These are phyloP conservation scores for Mucor ambiguus DNA, from an alignment of 371 early-diverging fungal genomes.

Conservation along the genomic window DNA sequence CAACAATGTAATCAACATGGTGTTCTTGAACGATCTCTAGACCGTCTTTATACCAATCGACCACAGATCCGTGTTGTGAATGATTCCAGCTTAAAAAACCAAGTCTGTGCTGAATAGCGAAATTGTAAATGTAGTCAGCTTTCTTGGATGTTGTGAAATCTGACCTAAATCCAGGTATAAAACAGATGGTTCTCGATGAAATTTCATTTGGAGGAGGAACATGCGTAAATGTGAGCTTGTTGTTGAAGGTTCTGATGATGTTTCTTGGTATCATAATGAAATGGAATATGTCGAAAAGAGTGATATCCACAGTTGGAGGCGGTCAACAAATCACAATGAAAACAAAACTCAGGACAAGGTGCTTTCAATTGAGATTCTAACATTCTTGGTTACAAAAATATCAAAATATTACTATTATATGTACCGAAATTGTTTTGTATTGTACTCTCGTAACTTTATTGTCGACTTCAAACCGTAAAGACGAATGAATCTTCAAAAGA, in stretches of 20 bases:
- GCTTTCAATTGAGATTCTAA: background rate
- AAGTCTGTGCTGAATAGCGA: slow-evolving; percentile 12
- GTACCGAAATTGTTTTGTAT: too few relatives aligned
- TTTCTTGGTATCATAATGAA: slow-evolving; percentile 4
- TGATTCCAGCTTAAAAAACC: slow-evolving; percentile 47
- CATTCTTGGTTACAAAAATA: background rate
- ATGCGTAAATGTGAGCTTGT: background rate
- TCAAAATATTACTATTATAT: too few relatives aligned
- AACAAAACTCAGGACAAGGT: background rate
- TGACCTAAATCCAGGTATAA: slow-evolving; percentile 47
- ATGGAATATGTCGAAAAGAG: background rate
- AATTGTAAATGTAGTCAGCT: slow-evolving; percentile 23
- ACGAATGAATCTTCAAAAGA: too few relatives aligned
- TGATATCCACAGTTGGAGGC: background rate
- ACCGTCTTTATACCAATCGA: slow-evolving; percentile 32
- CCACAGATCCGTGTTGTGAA: slow-evolving; percentile 23
- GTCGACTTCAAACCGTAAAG: too few relatives aligned
- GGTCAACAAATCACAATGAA: background rate
- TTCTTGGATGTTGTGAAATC: slow-evolving; percentile 38
- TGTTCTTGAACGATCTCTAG: slow-evolving; percentile 10
- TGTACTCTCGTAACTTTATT: too few relatives aligned
- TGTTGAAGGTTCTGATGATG: background rate
- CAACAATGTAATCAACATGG: slow-evolving; percentile 19
- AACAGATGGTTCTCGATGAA: slow-evolving; percentile 30
- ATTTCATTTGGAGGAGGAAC: background rate